Evolutionary conservation across 805 yeast species (phyloP), one percentile per base, ranked within the genome.

Genomic region (Candida mattraensis): DNA sequence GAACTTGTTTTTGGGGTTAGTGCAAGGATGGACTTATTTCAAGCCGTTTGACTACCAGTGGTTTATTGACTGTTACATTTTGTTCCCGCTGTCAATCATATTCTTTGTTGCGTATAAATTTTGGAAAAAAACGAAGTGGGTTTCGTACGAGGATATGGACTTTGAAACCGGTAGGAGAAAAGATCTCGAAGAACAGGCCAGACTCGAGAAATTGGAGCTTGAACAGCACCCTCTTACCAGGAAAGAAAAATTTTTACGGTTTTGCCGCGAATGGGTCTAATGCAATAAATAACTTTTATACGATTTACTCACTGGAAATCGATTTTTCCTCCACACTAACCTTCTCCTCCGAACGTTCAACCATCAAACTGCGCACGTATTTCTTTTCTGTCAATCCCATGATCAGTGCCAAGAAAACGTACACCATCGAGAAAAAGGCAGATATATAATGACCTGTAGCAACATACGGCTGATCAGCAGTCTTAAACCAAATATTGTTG

Each of bases 11-110:
- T 60, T 80, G 39, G 79, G 75, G 2, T 53, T 79, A 20, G 71
- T 80, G 17, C 87, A 80, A 56, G 84, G 86, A 3, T 79, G 84
- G 83, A 64, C 80, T 0, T 62, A 69, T 26, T 72, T 79, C 44
- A 65, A 66, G 33, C 86, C 85, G 1, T 79, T 76, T 45, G 59
- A 63, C 18, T 76, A 78, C 3, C 79, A 78, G 13, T 48, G 48
- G 32, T 73, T 73, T 47, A 67, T 73, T 27, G 87, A 79, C 53
- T 74, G 79, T 3, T 81, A 81, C 53, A 72, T 81, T 40, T 50
- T 81, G 47, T 47, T 81, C 7, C 85, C 87, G 1, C 63, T 78
- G 12, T 79, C 76, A 46, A 60, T 67, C 18, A 44, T 77, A 5
- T 33, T 48, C 8, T 48, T 30, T 25, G 40, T 44, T 24, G 42